These are phyloP conservation scores for Mercurialis annua DNA, from an alignment of 345 rosid genomes.

Conservation along the genomic window DNA sequence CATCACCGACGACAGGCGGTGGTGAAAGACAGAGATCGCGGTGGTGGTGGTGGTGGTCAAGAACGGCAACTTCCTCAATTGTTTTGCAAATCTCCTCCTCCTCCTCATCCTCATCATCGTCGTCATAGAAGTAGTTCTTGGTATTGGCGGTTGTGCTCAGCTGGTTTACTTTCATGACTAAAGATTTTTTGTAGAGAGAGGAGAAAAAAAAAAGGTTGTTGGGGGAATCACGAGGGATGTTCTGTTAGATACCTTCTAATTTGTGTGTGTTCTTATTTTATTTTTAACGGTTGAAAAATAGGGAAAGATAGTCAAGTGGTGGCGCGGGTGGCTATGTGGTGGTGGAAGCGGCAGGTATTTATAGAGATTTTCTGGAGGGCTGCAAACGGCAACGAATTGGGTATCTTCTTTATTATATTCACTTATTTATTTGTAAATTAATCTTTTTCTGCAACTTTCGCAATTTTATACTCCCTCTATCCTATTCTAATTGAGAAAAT, in stretches of 20 bases:
- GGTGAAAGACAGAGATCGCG: slow-evolving; percentile 22
- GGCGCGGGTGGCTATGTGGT: neutral
- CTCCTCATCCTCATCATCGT: slow-evolving; percentile 6
- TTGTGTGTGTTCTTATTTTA: neutral
- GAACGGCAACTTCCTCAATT: slow-evolving; percentile 49
- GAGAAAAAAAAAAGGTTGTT: neutral
- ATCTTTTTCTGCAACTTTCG: too few relatives aligned
- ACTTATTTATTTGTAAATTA: too few relatives aligned
- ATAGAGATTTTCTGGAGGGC: slow-evolving; percentile 3
- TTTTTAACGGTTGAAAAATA: slow-evolving; percentile 13
- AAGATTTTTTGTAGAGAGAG: neutral
- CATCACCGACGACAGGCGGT: slow-evolving; percentile 31
- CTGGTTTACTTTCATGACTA: slow-evolving; percentile 21
- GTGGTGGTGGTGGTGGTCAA: slow-evolving; percentile 49
- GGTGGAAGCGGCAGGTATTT: slow-evolving; percentile 5
- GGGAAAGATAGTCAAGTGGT: neutral
- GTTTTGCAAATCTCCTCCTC: slow-evolving; percentile 36
- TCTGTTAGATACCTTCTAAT: slow-evolving; percentile 10
- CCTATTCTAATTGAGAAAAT: too few relatives aligned
- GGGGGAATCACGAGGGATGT: slow-evolving; percentile 22
- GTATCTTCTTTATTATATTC: too few relatives aligned
- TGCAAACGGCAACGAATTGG: neutral
- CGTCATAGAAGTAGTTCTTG: neutral
- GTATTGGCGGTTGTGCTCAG: neutral
- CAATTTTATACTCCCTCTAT: too few relatives aligned